Conservation (phyloP, 2,329 filamentous ascomycete genomes). For the Aspergillus sergii region DNA sequence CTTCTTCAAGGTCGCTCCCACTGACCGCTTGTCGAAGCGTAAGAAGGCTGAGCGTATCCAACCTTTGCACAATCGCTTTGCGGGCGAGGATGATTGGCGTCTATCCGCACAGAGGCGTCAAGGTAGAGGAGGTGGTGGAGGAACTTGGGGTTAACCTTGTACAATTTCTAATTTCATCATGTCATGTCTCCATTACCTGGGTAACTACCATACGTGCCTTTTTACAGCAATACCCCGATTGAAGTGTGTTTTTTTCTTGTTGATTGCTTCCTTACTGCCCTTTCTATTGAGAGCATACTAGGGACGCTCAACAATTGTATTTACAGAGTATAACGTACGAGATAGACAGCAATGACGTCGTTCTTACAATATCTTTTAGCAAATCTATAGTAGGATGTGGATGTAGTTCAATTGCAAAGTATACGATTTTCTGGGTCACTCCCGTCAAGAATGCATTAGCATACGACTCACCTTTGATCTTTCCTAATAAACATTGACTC, state of each 20-base stretch:
- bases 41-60: constrained; percentile 95
- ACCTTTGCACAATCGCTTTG: constrained; percentile 91
- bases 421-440: too few relatives aligned
- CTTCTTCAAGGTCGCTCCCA: constrained; percentile 96
- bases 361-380: neutral
- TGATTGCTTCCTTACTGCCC: neutral
- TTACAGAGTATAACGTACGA: neutral
- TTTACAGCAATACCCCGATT: constrained; percentile 11
- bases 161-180: neutral
- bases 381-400: too few relatives aligned
- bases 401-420: too few relatives aligned
- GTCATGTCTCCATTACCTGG: constrained; percentile 3
- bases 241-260: neutral
- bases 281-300: neutral
- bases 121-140: constrained; percentile 82
- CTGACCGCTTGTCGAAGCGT: constrained; percentile 82
- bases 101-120: constrained; percentile 83
- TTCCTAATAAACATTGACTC: too few relatives aligned
- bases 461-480: too few relatives aligned
- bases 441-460: too few relatives aligned
- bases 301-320: neutral
- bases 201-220: constrained; percentile 3
- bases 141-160: constrained; percentile 73
- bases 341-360: neutral
- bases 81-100: constrained; percentile 92